A percentile compares a stretch with the other conserved stretches of the same genome.
Evolutionary conservation across 495 filamentous ascomycete genomes (phyloP).

Genomic region (Trichoderma reesei): DNA sequence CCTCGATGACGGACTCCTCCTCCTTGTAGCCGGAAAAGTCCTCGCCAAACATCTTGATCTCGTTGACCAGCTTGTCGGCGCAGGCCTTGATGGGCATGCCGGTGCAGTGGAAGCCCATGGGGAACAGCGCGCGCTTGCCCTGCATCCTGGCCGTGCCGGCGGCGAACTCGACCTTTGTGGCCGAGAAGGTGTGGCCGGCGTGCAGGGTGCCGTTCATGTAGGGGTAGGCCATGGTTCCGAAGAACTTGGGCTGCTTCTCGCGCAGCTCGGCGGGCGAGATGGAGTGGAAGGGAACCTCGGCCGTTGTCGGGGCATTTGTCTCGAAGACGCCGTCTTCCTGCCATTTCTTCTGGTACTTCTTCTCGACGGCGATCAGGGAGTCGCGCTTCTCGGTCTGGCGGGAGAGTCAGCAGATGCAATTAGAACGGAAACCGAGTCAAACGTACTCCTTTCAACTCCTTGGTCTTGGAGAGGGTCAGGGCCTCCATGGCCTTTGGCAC

Average conservation of each 20-base stretch:
- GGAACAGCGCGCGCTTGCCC: constrained; percentile 77
- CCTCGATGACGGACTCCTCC: constrained; percentile 33
- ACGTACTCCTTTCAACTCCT: constrained; percentile 37
- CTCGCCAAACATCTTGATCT: constrained; percentile 80
- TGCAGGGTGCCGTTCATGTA: constrained; percentile 89
- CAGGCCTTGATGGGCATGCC: constrained; percentile 98
- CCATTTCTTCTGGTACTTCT: constrained; percentile 88
- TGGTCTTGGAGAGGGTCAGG: constrained; percentile 36
- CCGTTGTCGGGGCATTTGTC: constrained; percentile 65
- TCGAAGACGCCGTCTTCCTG: constrained; percentile 70
- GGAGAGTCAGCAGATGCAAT: background rate
- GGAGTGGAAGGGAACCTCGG: constrained; percentile 61
- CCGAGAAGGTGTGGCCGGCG: constrained; percentile 83
- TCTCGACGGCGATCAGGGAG: constrained; percentile 74
- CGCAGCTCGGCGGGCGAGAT: constrained; percentile 64
- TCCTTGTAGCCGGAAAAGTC: constrained; percentile 72
- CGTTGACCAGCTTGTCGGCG: constrained; percentile 85
- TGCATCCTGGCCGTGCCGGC: constrained; percentile 78
- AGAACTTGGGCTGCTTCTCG: constrained; percentile 75
- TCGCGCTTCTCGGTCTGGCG: constrained; percentile 85
- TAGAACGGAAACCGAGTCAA: background rate
- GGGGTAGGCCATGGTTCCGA: constrained; percentile 87
- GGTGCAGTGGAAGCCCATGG: constrained; percentile 90
- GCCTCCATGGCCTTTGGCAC: constrained; percentile 27
- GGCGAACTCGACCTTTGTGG: constrained; percentile 84